Percentiles rank a stretch among this genome's conserved stretches.
These are phyloP conservation scores for Zymoseptoria crescenta DNA, from an alignment of 2,329 filamentous ascomycete species.

Conservation along the genomic window DNA sequence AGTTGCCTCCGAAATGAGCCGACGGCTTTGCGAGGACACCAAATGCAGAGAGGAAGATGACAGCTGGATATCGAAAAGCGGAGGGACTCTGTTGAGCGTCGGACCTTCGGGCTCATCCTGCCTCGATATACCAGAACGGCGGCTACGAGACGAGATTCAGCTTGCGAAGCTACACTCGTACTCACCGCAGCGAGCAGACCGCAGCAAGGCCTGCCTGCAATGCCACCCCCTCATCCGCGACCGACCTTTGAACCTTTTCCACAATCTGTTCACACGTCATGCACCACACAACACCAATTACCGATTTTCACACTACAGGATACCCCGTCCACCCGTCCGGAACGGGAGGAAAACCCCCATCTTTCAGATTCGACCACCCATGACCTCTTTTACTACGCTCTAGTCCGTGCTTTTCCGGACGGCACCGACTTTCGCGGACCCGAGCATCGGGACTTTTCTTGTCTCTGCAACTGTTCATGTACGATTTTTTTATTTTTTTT, in stretches of 20 bases:
- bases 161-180: not conserved
- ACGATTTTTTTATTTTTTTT: no score
- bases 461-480: not conserved
- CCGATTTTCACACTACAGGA: not conserved
- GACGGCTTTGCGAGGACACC: not conserved
- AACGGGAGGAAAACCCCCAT: not conserved
- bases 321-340: not conserved
- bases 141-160: not conserved
- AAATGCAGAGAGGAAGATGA: not conserved
- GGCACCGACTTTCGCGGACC: not conserved
- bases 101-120: not conserved
- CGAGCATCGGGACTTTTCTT: not conserved
- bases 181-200: not conserved
- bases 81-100: not conserved
- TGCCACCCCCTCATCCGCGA: not conserved
- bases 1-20: conserved; percentile 25
- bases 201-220: not conserved
- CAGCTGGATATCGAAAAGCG: not conserved
- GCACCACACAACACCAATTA: not conserved
- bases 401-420: not conserved
- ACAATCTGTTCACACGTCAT: not conserved
- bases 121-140: not conserved
- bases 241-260: not conserved
- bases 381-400: no score
- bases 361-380: not conserved